Evolutionary conservation across 2,329 filamentous ascomycete species (phyloP).

Genomic region (Lasiodiplodia sp.): DNA sequence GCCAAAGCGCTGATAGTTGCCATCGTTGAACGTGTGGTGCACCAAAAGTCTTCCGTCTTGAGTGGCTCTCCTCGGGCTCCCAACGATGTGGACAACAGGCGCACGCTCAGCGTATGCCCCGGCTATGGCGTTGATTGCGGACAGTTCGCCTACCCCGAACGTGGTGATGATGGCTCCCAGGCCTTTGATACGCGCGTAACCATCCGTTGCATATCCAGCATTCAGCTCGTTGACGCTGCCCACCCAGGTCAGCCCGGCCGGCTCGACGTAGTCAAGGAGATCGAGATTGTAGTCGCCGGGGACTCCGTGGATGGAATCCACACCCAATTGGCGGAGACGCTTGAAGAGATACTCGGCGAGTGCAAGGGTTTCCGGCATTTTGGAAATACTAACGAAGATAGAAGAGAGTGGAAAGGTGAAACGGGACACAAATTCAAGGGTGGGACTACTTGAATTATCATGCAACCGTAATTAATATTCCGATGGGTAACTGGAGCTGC

Average conservation of each 20-base stretch:
- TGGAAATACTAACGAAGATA: neutral
- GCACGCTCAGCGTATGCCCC: conserved; percentile 78
- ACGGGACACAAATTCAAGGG: too few relatives aligned
- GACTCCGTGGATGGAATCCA: conserved; percentile 57
- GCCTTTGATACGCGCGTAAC: conserved; percentile 63
- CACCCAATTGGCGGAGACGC: conserved; percentile 53
- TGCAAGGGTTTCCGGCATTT: neutral
- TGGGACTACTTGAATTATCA: too few relatives aligned
- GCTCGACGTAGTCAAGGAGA: conserved; percentile 45
- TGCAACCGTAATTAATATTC: too few relatives aligned
- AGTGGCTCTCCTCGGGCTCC: conserved; percentile 54
- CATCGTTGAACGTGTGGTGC: conserved; percentile 73
- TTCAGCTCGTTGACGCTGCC: conserved; percentile 67
- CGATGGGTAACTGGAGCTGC: too few relatives aligned
- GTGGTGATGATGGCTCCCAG: conserved; percentile 75
- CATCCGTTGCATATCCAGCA: conserved; percentile 64
- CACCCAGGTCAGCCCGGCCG: conserved; percentile 46
- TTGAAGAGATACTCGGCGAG: conserved; percentile 43
- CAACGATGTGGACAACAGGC: conserved; percentile 69
- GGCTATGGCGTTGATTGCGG: conserved; percentile 75
- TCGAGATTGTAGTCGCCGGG: conserved; percentile 48
- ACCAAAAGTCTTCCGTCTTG: conserved; percentile 55
- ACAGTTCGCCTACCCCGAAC: conserved; percentile 74
- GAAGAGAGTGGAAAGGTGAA: too few relatives aligned
- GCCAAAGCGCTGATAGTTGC: conserved; percentile 60